Base-by-base conservation (phyloP, 2,329 filamentous ascomycete genomes). In the Fusarium coffeatum region DNA sequence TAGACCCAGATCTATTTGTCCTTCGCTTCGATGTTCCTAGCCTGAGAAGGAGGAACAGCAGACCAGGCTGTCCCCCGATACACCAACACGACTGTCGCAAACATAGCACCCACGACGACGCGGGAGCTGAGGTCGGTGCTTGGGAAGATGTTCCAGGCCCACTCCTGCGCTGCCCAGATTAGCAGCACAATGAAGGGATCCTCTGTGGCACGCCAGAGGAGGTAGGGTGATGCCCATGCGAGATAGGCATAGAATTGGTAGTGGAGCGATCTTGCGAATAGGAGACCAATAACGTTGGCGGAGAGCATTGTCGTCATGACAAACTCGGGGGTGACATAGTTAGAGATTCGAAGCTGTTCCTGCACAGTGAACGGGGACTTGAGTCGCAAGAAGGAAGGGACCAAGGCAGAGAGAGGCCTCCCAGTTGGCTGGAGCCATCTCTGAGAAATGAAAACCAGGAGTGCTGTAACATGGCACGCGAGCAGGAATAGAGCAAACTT, bases 191-290 rank as follows among this genome's bases (percentile, higher is more conserved):
- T 75, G 13, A 91, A 76, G 0, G 92, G 90, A 74, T 91, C 89
- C 64, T 90, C 82, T 2, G 90, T 90, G 58, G 90, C 88, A 75
- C 89, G 88, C 93, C 94, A 98, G 55, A 97, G 86, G 68, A 98
- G 84, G 78, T 93, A 97, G 1, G 94, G 94, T 9, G 93, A 93
- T 16, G 92, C 88, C 94, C 94, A 98, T 28, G 92, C 92, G 64
- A 97, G 87, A 84, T 97, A 97, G 47, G 93, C 89, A 80, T 94
- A 98, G 84, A 98, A 98, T 77, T 98, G 94, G 84, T 97, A 98
- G 83, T 98, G 94, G 73, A 98, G 86, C 58, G 92, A 95, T 61
- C 94, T 87, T 27, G 94, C 94, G 77, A 93, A 97, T 48, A 97
- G 85, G 81, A 97, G 86, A 40, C 94, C 94, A 59, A 97, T 88